These are phyloP conservation scores for Cucumis cinereus DNA, from an alignment of 306 rosid genomes.

Conservation along the genomic window DNA sequence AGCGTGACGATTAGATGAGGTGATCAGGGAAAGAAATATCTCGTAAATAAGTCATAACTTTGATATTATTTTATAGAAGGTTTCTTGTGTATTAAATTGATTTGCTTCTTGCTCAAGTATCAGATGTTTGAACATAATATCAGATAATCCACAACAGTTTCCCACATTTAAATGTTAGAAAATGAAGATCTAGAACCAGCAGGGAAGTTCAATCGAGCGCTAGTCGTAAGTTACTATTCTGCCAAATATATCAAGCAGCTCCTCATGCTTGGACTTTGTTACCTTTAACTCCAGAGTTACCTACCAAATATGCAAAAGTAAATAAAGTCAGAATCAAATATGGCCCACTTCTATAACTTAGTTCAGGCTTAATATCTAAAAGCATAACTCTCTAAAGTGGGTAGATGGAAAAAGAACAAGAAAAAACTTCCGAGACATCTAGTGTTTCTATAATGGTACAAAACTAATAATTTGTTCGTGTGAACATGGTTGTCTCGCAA, in stretches of 20 bases:
- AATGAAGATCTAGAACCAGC: neutral
- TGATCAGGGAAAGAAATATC: neutral
- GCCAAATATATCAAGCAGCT: slow-evolving; percentile 34
- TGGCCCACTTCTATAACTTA: neutral
- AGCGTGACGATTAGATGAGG: neutral
- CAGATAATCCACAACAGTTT: neutral
- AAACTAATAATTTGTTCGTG: slow-evolving; percentile 1
- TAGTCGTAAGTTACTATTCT: slow-evolving; percentile 27
- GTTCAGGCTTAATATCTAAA: neutral
- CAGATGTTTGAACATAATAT: neutral
- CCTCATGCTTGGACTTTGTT: slow-evolving; percentile 47
- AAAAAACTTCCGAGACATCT: neutral
- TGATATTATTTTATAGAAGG: neutral
- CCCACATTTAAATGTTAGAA: neutral
- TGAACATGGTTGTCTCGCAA: neutral
- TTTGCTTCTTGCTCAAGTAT: neutral
- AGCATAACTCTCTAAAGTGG: neutral
- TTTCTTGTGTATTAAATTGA: neutral
- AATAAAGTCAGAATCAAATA: neutral
- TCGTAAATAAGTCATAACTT: neutral
- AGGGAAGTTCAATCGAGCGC: neutral
- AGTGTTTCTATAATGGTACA: neutral
- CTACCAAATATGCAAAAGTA: slow-evolving; percentile 21
- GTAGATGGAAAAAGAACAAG: neutral
- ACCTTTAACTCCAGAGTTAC: slow-evolving; percentile 62